Evolutionary conservation across 495 filamentous ascomycete genomes (phyloP), one percentile per base, ranked within the genome.

Genomic region (Aspergillus biplanus): DNA sequence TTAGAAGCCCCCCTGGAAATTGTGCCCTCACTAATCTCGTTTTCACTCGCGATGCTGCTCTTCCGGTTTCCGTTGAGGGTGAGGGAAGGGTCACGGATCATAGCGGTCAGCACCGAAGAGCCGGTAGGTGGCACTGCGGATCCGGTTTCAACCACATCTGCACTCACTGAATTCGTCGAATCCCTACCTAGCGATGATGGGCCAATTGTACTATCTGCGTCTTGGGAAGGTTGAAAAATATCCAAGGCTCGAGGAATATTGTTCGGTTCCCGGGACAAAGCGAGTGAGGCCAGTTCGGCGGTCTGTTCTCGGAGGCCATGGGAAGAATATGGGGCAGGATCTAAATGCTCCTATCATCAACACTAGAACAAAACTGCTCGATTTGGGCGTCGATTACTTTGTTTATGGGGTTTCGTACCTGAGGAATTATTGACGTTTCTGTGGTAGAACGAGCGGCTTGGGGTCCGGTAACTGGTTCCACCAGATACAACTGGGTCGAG

Each of bases 271-370:
- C 73, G 71, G 69, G 90, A 91, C 35, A 97, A 81, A n/a, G 90
- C 90, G 65, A 91, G 91, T 6, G 85, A 91, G 31, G 95, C 94
- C 37, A 99, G 84, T 72, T 97, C 92, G 35, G 92, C 92, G 2
- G 95, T 96, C 69, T 96, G 88, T 72, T 97, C 91, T 58, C 95
- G 88, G 12, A 99, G 90, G 61, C 86, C 90, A 48, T 87, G 83
- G 27, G 85, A 85, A 32, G 90, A 86, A 75, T 91, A 90, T 59
- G 90, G 86, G 7, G 86, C 83, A 64, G 83, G 86, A 68, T 96
- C 91, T 78, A 33, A 44, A 11, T 44, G 39, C 11, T 2, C 39
- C n/a, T 11, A 44, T 13, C 11, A 15, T 44, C 8, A 44, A 7
- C n/a, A 44, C n/a, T 4, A 15, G 4, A 44, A 15, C 39, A 44